Evolutionary conservation across 202 grass and related monocot species (phyloP), one percentile per base, ranked within the genome.

Genomic region (Thinopyrum obtusiflorum): DNA sequence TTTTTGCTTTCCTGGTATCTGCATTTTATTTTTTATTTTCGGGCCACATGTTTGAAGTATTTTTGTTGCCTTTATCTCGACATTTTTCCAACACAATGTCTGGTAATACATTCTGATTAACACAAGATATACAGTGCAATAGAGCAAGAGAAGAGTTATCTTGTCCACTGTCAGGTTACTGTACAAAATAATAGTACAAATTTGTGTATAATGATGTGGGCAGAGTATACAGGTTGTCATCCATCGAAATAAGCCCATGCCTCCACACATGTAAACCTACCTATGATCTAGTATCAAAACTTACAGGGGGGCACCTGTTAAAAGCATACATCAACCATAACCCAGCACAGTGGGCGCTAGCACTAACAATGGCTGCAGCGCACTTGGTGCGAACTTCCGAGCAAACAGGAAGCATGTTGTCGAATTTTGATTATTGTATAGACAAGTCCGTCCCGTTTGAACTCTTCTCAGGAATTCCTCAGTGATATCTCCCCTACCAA

Each of bases 341-440:
- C 91, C 87, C 2, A 92, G 87, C 61, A 88, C 64, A 24, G 78
- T 89, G 11, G 93, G 88, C 12, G 91, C 80, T 73, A 96, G 77
- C 67, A 88, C 82, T 83, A 99, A 87, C 77, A 96, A 86, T 15
- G 93, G 93, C 68, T 94, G 82, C 83, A 99, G 84, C 9, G 93
- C 40, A 76, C 92, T 94, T 60, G 92, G 93, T 68, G 97, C 78
- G 65, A 98, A 96, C 85, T 98, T 98, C 73, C 93, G 88, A 4
- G 92, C 97, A 84, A 99, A 96, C 35, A 96, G 76, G 55, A 91
- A 88, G 83, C 97, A 99, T 24, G 76, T 83, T 0, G 86, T 89
- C 0, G 89, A 53, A 83, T 94, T 92, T 40, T 55, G 82, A 42
- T 85, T 73, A 39, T 97, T 94, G 88, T 99, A 97, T 78, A 89